Conservation (phyloP, 441 rosid genomes). For the Aleurites moluccanus region DNA sequence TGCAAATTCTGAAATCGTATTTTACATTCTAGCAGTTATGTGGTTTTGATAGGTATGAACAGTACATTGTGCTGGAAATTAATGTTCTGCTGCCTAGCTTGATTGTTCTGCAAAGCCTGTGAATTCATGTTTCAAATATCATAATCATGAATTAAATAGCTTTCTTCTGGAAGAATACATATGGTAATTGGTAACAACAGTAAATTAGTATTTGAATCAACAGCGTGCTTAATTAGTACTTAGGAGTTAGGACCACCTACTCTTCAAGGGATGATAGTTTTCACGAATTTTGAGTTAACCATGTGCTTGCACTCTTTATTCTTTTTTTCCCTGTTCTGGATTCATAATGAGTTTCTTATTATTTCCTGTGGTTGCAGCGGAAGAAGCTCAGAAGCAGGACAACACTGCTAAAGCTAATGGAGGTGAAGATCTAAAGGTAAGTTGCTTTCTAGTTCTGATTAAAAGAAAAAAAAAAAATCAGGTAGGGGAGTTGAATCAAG, state of each 20-base stretch:
- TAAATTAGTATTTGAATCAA: background rate
- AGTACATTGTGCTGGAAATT: background rate
- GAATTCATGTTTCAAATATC: background rate
- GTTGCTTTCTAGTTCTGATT: conserved; percentile 7
- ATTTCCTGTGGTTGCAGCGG: conserved; percentile 22
- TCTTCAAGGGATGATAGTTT: background rate
- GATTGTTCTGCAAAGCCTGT: background rate
- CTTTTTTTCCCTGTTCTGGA: background rate
- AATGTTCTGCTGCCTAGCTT: background rate
- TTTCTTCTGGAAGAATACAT: background rate
- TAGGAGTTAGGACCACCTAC: background rate
- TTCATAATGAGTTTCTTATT: background rate
- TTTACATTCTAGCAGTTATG: background rate
- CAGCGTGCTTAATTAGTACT: background rate
- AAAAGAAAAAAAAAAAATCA: no score
- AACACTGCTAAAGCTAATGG: conserved; percentile 35
- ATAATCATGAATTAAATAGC: background rate
- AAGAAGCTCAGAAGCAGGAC: conserved; percentile 40
- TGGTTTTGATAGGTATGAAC: background rate
- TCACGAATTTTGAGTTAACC: background rate
- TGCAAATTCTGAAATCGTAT: background rate
- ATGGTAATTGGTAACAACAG: background rate
- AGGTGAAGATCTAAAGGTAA: conserved; percentile 37
- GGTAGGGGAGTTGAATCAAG: background rate
- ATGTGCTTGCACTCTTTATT: background rate